Evolutionary conservation across 495 filamentous ascomycete species (phyloP), one percentile per base, ranked within the genome.

Genomic region (Aspergillus bertholletiae): DNA sequence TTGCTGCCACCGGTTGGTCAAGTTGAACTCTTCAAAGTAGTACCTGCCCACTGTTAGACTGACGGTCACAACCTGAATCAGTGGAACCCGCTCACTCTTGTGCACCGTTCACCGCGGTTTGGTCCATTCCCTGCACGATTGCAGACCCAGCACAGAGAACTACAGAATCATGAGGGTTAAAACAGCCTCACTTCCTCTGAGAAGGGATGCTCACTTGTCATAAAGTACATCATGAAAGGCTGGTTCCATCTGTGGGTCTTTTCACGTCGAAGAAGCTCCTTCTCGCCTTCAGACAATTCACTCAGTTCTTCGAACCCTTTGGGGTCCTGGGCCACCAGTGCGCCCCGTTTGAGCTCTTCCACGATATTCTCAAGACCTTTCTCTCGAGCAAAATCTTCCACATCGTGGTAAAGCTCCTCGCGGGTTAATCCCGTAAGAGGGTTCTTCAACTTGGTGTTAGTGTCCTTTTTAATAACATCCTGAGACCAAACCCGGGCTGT

Each of bases 171-270:
- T 41, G 8, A n/a, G 49, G 20, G 26, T 30, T 40, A 73, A 37
- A 37, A 34, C 69, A 17, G 5, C 5, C 1, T 17, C 73, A 81
- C 27, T 1, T n/a, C n/a, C 8, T 35, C 7, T 24, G 43, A 28
- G 27, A 70, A 67, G 15, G 79, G 80, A 56, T 75, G 79, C 24
- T 77, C 68, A 40, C 80, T 68, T 50, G 83, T 78, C 49, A 88
- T 77, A 18, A 86, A 71, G 60, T 85, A 88, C 44, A 88, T 79
- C 18, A 83, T 65, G 22, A 53, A 65, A 0, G 87, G 85, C 51
- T 89, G 85, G 4, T 69, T 73, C 84, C 86, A 90, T 58, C 78
- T 79, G 60, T 84, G 77, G 1, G 75, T 76, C 40, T 78, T 72
- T 59, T 89, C 87, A 18, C 76, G 73, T 9, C 78, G 70, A 9